Conservation (phyloP, 441 rosid genomes). For the Eutrema salsugineum region DNA sequence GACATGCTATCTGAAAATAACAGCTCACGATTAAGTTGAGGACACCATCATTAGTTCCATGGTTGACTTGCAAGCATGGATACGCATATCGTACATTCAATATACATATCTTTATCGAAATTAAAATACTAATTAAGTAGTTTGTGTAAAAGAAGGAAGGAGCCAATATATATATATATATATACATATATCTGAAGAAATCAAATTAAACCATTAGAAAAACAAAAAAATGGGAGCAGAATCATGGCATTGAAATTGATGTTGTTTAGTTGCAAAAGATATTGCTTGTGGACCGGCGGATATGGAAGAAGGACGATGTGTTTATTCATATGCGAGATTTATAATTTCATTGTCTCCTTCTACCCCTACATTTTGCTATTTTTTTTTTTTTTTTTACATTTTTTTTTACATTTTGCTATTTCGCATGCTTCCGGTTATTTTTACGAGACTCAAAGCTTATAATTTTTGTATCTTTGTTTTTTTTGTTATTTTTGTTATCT, state of each 20-base stretch:
- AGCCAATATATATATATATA: too few relatives aligned
- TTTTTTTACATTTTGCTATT: conserved; percentile 38
- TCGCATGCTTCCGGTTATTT: neutral
- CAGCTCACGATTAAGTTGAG: neutral
- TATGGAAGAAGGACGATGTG: conserved; percentile 13
- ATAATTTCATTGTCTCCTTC: conserved; percentile 49
- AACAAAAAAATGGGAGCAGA: neutral
- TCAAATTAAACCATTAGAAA: neutral
- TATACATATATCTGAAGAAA: neutral
- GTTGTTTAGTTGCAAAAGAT: conserved; percentile 11
- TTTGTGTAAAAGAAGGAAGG: neutral
- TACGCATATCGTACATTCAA: neutral
- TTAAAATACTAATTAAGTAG: neutral
- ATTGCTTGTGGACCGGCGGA: conserved; percentile 7
- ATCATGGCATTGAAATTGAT: conserved; percentile 16
- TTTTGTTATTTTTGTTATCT: too few relatives aligned
- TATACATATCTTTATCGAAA: neutral
- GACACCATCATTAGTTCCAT: conserved; percentile 22
- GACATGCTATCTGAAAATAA: neutral
- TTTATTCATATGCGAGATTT: conserved; percentile 37
- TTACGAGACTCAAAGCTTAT: neutral
- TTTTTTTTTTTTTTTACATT: too few relatives aligned
- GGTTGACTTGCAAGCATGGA: conserved; percentile 18
- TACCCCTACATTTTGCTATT: conserved; percentile 37
- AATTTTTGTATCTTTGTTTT: too few relatives aligned